Base-by-base conservation (phyloP, 768 basidiomycete species). In the Piloderma croceum region DNA sequence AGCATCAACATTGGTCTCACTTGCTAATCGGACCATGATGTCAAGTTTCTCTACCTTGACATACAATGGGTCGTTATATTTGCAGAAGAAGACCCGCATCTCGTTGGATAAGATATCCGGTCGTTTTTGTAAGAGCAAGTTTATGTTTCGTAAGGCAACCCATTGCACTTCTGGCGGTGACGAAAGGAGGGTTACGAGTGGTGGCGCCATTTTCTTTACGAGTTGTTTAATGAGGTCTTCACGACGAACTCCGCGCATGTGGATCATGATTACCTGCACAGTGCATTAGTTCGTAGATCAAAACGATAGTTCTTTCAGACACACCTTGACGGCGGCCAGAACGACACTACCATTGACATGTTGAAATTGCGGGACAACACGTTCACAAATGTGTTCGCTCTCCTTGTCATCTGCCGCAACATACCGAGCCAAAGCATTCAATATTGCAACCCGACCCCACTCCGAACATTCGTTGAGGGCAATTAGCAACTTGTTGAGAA, bases 81-180 rank as follows among this genome's bases (percentile, higher is more conserved):
- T 99, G 80, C 94, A 97, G 72, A 98, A 99, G 62, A 99, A 99
- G 15, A 99, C 96, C 33, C 93, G 77, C 90, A 99, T 93, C 62
- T 99, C 94, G 62, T 88, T 96, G 6, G 84, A 78, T 7, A 99
- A 76, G 44, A 96, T 73, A 47, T 92, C 91, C 2, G 90, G 66
- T 4, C 90, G 82, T 56, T 94, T 94, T 63, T 99, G 94, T 2
- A 99, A 78, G 20, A 99, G 73, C 21, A 99, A 78, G 54, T 97
- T 97, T 68, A 98, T 91, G 57, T 97, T 97, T 21, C 96, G 80
- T 38, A 99, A 68, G 1, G 92, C 91, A 36, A 98, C 94, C 92
- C 94, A 99, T 63, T 99, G 96, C 1, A 98, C 89, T 56, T 99
- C 96, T 1, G 94, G 92, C 3, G 92, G 90, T 1, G 93, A 91